Evolutionary conservation across 768 basidiomycete species (phyloP).

Genomic region (Phanerodontia chrysosporium): DNA sequence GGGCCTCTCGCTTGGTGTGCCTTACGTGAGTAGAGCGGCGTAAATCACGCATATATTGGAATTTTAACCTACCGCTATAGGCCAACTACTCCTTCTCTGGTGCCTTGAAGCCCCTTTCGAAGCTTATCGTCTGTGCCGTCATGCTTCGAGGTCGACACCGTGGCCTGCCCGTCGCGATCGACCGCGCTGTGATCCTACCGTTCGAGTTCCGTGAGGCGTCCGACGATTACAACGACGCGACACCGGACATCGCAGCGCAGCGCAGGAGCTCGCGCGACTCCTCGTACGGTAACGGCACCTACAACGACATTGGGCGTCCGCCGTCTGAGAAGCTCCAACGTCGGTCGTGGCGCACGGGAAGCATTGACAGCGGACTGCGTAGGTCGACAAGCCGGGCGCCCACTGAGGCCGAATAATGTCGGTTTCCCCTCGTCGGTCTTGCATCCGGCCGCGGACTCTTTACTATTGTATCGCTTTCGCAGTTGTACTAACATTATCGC

Average conservation of each 20-base stretch:
- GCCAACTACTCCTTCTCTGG: constrained; percentile 80
- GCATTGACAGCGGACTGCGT: background rate
- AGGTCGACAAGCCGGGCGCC: background rate
- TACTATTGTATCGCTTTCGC: background rate
- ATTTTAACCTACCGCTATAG: constrained; percentile 34
- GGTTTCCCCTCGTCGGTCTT: background rate
- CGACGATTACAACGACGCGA: constrained; percentile 3
- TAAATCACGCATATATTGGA: background rate
- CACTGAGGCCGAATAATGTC: background rate
- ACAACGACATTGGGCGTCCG: background rate
- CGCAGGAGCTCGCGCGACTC: background rate
- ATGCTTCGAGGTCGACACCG: constrained; percentile 95
- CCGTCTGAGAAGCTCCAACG: background rate
- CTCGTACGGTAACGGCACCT: background rate
- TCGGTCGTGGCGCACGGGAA: constrained; percentile 5
- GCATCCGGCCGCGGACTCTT: background rate
- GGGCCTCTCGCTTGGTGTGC: constrained; percentile 85
- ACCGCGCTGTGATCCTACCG: constrained; percentile 82
- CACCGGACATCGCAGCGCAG: background rate
- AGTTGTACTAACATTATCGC: background rate
- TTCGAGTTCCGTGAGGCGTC: constrained; percentile 22
- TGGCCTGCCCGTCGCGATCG: constrained; percentile 82
- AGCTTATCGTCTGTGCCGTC: constrained; percentile 80
- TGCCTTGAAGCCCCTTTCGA: constrained; percentile 74
- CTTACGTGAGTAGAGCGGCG: constrained; percentile 51